These are phyloP conservation scores for Phytophthora pistaciae DNA, from an alignment of 352 stramenopile genomes.

Conservation along the genomic window DNA sequence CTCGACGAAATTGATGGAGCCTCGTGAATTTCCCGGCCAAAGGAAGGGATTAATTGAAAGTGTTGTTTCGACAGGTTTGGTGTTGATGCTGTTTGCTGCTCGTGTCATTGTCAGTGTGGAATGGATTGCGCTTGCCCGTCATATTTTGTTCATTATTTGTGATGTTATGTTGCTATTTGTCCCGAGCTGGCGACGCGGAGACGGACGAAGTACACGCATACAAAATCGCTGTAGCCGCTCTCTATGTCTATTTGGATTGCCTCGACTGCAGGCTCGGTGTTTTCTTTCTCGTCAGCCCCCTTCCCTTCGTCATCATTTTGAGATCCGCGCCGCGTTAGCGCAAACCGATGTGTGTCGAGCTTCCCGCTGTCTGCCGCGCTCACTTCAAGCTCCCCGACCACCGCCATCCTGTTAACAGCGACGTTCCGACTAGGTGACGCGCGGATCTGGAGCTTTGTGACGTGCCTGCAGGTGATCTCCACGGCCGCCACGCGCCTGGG, in stretches of 20 bases:
- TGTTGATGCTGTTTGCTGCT: neutral
- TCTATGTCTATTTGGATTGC: slow-evolving; percentile 77
- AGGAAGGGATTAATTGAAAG: neutral
- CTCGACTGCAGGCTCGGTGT: slow-evolving; percentile 35
- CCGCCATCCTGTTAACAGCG: slow-evolving; percentile 32
- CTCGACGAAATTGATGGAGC: neutral
- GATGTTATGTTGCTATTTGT: slow-evolving; percentile 27
- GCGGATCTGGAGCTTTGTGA: slow-evolving; percentile 68
- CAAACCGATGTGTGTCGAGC: slow-evolving; percentile 64
- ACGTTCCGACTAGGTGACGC: slow-evolving; percentile 47
- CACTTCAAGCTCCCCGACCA: slow-evolving; percentile 50
- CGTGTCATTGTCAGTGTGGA: neutral
- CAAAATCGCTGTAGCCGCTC: slow-evolving; percentile 75
- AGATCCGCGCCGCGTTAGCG: slow-evolving; percentile 19
- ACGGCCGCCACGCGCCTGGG: slow-evolving; percentile 60
- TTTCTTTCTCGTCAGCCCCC: slow-evolving; percentile 12
- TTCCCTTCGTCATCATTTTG: slow-evolving; percentile 20
- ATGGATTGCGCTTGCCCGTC: neutral
- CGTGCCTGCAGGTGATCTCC: slow-evolving; percentile 77
- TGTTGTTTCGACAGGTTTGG: neutral
- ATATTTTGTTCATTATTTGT: slow-evolving; percentile 14
- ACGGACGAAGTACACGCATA: slow-evolving; percentile 70
- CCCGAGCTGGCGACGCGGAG: slow-evolving; percentile 35
- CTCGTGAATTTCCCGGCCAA: slow-evolving; percentile 7
- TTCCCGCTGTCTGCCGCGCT: slow-evolving; percentile 49